These are phyloP conservation scores for Waltiozyma sp. DNA, from an alignment of 1,139 yeast species.

Conservation along the genomic window DNA sequence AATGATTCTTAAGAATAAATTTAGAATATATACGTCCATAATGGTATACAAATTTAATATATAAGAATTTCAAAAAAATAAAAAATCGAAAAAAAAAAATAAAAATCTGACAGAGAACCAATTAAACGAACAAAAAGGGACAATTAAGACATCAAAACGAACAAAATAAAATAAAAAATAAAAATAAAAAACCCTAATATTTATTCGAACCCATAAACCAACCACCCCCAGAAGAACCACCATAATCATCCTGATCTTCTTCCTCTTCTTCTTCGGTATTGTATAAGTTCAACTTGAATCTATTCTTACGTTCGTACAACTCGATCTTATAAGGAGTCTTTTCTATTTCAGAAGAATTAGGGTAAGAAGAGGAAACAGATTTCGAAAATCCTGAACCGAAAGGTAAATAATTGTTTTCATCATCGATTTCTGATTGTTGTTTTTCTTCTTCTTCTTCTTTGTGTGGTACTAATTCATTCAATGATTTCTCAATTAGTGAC, in stretches of 20 bases:
- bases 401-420: neutral
- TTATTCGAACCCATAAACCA: constrained; percentile 17
- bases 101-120: too few relatives aligned
- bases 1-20: too few relatives aligned
- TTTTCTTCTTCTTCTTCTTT: neutral
- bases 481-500: constrained; percentile 14
- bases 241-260: constrained; percentile 7
- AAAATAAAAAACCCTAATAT: constrained; percentile 1
- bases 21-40: too few relatives aligned
- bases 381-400: neutral
- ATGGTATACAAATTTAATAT: too few relatives aligned
- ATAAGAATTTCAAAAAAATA: too few relatives aligned
- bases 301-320: constrained; percentile 14
- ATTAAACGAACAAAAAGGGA: too few relatives aligned
- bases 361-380: neutral
- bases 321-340: constrained; percentile 14
- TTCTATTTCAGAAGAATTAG: neutral
- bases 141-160: too few relatives aligned
- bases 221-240: constrained; percentile 3
- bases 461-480: constrained; percentile 6
- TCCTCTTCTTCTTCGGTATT: constrained; percentile 11
- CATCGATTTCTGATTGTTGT: neutral
- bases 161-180: neutral
- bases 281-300: constrained; percentile 14
- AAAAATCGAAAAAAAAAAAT: too few relatives aligned